Percentiles rank a stretch among this genome's conserved stretches.
Evolutionary conservation across 106 monocot species (phyloP).

Genomic region (Cymbidium sinense): DNA sequence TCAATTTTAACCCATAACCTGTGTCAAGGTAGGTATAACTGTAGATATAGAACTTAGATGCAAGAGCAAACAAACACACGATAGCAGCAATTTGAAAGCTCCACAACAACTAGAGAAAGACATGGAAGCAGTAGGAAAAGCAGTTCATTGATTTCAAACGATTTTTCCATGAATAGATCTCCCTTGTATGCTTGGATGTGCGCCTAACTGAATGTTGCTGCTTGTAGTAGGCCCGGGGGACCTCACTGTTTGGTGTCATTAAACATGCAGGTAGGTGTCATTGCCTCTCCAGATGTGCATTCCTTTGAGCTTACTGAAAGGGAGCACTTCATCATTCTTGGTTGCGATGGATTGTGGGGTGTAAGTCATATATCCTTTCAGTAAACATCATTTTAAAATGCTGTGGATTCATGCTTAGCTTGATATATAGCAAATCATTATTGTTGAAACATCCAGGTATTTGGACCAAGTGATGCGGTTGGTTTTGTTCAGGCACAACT

Average conservation of each 20-base stretch:
- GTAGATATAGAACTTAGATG: no score
- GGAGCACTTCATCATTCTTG: conserved; percentile 79
- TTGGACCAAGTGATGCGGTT: conserved; percentile 87
- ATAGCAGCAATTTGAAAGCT: no score
- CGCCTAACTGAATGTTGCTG: no score
- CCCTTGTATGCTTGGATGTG: no score
- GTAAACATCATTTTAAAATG: not conserved
- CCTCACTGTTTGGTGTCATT: not conserved
- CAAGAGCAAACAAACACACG: no score
- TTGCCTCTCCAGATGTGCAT: conserved; percentile 80
- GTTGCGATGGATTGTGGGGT: conserved; percentile 93
- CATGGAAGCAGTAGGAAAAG: no score
- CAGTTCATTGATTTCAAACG: no score
- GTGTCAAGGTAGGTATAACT: no score
- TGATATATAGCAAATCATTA: conserved; percentile 4
- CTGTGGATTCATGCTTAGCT: not conserved
- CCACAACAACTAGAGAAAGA: no score
- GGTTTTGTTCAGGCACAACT: conserved; percentile 78
- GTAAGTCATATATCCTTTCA: conserved; percentile 20
- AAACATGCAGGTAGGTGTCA: conserved; percentile 69
- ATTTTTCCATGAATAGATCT: no score
- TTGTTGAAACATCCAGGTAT: conserved; percentile 45
- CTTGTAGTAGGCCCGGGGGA: no score
- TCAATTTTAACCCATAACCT: no score
- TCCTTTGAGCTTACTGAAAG: conserved; percentile 74